Base-by-base conservation (phyloP, 129 eudicot species). In the Kitagawia praeruptora region DNA sequence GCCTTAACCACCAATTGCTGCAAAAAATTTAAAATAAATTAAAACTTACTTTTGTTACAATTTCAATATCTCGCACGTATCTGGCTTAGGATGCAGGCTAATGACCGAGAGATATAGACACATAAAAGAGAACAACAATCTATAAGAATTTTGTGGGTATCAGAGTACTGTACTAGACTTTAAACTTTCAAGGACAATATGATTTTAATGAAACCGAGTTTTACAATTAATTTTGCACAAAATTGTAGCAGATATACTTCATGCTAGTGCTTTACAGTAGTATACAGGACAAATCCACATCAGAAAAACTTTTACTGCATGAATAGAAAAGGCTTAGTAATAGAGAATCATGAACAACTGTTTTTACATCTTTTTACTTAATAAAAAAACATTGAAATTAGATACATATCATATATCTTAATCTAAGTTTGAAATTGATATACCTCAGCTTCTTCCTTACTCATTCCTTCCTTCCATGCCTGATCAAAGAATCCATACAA, bases 401-500 rank as follows among this genome's bases (percentile, higher is more conserved):
- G 42, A 40, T 34, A 34, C 37, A 34, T 34, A 34, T 34, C 2
- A 34, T 34, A 34, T 34, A 34, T 34, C 37, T 34, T 0, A 0
- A 34, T 34, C 2, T 34, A 34, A 34, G 2, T 40, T 40, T 40
- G 6, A 40, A 40, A 3, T 3, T 2, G 6, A 40, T 4, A 40
- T 40, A 95, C 99, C 97, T 95, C 99, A 71, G 99, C 99, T 83
- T 95, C 99, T 1, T 95, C 99, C 75, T 83, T 94, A 41, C 92
- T 87, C 99, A 95, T 95, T 69, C 89, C 91, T 18, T 90, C 99
- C 86, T 84, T 95, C 99, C 99, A 95, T 74, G 83, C 96, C 88
- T 95, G 96, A 83, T 95, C 99, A 75, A 95, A 90, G 87, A 92
- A 95, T 44, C 99, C 99, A 75, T 95, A 92, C 88, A 95, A 80